Percentiles rank a stretch among this genome's conserved stretches.
Conservation (phyloP, 768 basidiomycete genomes). For the Tremella yokohamensis region DNA sequence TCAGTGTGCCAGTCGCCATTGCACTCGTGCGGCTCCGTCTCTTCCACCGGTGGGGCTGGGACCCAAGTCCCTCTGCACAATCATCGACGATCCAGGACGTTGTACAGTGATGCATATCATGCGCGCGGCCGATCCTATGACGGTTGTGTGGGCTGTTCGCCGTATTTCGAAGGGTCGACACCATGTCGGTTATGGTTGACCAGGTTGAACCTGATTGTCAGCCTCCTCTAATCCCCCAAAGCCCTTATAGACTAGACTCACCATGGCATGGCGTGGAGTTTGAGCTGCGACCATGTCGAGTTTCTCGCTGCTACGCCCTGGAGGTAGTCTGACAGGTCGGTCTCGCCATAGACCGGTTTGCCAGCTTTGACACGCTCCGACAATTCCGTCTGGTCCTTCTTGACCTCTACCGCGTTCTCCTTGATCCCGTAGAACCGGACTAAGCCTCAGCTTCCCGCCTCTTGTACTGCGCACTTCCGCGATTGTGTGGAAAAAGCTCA, state of each 20-base stretch:
- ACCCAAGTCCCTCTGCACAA: neutral
- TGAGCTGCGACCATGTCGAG: constrained; percentile 88
- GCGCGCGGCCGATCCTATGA: constrained; percentile 16
- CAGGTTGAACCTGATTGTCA: constrained; percentile 69
- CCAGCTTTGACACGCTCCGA: constrained; percentile 70
- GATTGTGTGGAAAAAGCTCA: constrained; percentile 54
- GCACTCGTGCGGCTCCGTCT: too few relatives aligned
- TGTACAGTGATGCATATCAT: neutral
- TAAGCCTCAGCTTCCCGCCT: neutral
- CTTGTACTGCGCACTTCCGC: too few relatives aligned
- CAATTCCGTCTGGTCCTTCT: constrained; percentile 72
- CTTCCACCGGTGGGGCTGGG: too few relatives aligned
- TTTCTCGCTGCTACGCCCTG: constrained; percentile 82
- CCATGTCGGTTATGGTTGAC: constrained; percentile 88
- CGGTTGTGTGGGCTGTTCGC: constrained; percentile 20
- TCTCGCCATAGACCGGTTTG: constrained; percentile 80
- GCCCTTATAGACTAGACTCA: constrained; percentile 49
- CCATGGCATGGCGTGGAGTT: constrained; percentile 80
- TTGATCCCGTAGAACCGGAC: constrained; percentile 47
- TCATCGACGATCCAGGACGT: neutral
- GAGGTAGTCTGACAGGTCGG: constrained; percentile 75
- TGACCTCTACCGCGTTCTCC: constrained; percentile 63
- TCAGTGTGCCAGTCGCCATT: too few relatives aligned
- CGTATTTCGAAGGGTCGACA: constrained; percentile 75
- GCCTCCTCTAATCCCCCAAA: neutral